Conservation (phyloP, 1,284 basidiomycete species). For the Trametes sp. region DNA sequence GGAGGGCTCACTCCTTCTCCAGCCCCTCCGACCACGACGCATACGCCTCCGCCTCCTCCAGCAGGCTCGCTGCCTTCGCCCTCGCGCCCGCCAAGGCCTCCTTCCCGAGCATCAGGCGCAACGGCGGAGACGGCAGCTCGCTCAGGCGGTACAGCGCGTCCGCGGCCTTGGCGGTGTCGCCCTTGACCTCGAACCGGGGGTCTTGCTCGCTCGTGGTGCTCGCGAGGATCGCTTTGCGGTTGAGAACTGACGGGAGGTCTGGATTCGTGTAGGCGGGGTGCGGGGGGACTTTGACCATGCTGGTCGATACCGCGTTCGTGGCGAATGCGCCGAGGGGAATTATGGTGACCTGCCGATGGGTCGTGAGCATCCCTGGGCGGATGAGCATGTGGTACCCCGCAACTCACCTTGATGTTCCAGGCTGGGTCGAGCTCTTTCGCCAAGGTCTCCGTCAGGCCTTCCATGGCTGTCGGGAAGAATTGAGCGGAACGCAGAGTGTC, state of each 20-base stretch:
- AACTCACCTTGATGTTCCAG: slow-evolving; percentile 52
- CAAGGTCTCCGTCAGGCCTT: slow-evolving; percentile 45
- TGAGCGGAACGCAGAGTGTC: background rate
- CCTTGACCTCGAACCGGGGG: slow-evolving; percentile 4
- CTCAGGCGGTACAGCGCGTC: slow-evolving; percentile 16
- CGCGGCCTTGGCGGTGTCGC: slow-evolving; percentile 18
- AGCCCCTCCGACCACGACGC: slow-evolving; percentile 43
- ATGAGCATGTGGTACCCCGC: background rate
- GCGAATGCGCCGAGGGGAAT: slow-evolving; percentile 21
- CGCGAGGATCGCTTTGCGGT: slow-evolving; percentile 15
- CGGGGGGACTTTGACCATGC: slow-evolving; percentile 10
- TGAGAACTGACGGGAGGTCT: background rate
- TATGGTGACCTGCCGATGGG: slow-evolving; percentile 16
- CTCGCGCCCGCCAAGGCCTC: slow-evolving; percentile 14
- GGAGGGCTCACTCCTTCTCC: slow-evolving; percentile 16
- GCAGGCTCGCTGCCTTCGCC: slow-evolving; percentile 31
- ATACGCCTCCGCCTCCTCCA: slow-evolving; percentile 34
- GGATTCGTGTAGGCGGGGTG: slow-evolving; percentile 24
- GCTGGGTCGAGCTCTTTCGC: slow-evolving; percentile 44
- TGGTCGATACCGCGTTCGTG: slow-evolving; percentile 15
- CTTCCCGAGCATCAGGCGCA: slow-evolving; percentile 40
- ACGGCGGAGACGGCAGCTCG: slow-evolving; percentile 33
- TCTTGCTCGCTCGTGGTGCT: slow-evolving; percentile 1
- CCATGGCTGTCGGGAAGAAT: slow-evolving; percentile 27
- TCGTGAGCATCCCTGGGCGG: background rate